A percentile compares a stretch with the other conserved stretches of the same genome.
Conservation (phyloP, 2,329 filamentous ascomycete species). For the Hypoxylon sp. region DNA sequence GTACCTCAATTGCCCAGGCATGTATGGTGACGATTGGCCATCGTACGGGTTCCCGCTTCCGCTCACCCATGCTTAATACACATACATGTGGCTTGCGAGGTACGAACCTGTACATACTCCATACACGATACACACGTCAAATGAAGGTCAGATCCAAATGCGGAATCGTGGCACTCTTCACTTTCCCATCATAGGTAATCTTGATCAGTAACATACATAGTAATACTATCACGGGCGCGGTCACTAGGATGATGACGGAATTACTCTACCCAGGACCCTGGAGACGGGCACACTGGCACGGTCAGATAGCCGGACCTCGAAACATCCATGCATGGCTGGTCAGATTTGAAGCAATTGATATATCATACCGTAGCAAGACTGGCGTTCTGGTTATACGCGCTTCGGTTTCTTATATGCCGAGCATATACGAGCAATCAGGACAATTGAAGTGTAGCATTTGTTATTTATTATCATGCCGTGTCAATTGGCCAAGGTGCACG, state of each 20-base stretch:
- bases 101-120: constrained; percentile 17
- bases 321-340: constrained; percentile 13
- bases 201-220: constrained; percentile 27
- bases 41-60: constrained; percentile 36
- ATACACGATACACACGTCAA: background rate
- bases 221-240: constrained; percentile 27
- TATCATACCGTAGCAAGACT: background rate
- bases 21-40: constrained; percentile 40
- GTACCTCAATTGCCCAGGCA: constrained; percentile 8
- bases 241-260: constrained; percentile 46
- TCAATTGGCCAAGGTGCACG: background rate
- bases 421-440: background rate
- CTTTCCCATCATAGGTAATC: constrained; percentile 34
- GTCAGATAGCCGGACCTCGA: constrained; percentile 19
- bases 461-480: background rate
- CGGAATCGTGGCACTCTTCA: constrained; percentile 25
- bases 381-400: constrained; percentile 2
- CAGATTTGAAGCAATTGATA: constrained; percentile 17
- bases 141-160: constrained; percentile 28
- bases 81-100: constrained; percentile 17
- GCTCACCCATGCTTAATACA: background rate
- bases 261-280: constrained; percentile 38
- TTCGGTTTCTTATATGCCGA: background rate
- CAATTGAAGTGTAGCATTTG: background rate
- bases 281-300: constrained; percentile 33